Percentiles rank a stretch among this genome's conserved stretches.
phyloP scores from a whole-genome alignment of 768 basidiomycete species.

The Infundibulicybe gibba region DNA sequence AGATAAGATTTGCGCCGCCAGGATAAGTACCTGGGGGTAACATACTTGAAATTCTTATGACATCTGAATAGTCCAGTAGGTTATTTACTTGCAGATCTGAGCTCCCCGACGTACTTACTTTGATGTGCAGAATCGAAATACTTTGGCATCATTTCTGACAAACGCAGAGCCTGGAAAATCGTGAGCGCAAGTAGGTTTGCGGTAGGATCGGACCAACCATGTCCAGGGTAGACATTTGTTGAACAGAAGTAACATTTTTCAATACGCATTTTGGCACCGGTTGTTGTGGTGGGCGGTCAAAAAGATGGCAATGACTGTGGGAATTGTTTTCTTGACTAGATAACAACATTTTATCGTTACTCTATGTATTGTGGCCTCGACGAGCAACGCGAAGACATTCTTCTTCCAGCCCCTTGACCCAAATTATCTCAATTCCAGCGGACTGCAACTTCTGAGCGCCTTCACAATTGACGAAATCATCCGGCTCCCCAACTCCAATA shows the following conservation, averaged over 20 bases:
- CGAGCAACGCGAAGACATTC: constrained; percentile 82
- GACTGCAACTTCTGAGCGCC: constrained; percentile 71
- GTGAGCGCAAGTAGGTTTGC: constrained; percentile 1
- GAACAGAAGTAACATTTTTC: constrained; percentile 99
- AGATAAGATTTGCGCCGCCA: constrained; percentile 1
- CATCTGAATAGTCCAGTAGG: constrained; percentile 49
- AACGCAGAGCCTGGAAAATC: constrained; percentile 74
- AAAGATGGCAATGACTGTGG: too few species aligned
- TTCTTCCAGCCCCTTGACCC: constrained; percentile 70
- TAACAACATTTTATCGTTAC: neutral
- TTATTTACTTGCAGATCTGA: neutral
- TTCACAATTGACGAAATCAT: constrained; percentile 92
- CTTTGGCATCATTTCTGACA: constrained; percentile 97
- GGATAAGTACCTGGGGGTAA: constrained; percentile 1
- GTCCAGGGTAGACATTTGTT: constrained; percentile 93
- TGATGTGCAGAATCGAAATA: constrained; percentile 96
- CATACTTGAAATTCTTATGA: constrained; percentile 99
- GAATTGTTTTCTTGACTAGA: neutral
- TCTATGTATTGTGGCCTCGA: constrained; percentile 34
- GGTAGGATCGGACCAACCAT: constrained; percentile 49
- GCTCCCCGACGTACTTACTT: constrained; percentile 55
- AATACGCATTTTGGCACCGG: constrained; percentile 64
- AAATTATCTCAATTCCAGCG: constrained; percentile 73
- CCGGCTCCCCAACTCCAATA: constrained; percentile 88
- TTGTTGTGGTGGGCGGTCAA: too few species aligned